Evolutionary conservation across 2,329 filamentous ascomycete genomes (phyloP).

Genomic region (Annulohypoxylon truncatum): DNA sequence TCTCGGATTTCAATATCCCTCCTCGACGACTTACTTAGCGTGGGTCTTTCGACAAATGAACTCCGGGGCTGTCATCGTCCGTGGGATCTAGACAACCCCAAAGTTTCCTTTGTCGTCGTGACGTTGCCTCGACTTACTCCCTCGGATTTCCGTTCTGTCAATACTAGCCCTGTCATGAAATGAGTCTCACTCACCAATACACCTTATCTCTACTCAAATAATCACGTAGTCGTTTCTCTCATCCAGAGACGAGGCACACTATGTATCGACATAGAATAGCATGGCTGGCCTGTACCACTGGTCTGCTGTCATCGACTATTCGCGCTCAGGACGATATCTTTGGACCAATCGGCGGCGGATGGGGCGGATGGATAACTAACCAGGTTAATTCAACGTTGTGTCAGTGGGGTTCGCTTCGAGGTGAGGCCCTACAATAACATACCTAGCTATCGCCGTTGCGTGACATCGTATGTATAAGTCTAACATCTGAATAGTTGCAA

Average conservation of each 20-base stretch:
- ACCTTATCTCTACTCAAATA: slow-evolving; percentile 19
- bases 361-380: slow-evolving; percentile 59
- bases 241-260: slow-evolving; percentile 31
- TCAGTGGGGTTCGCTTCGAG: slow-evolving; percentile 61
- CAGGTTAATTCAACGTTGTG: slow-evolving; percentile 71
- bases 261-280: slow-evolving; percentile 49
- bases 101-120: slow-evolving; percentile 36
- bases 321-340: slow-evolving; percentile 56
- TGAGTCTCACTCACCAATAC: slow-evolving; percentile 37
- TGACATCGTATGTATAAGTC: slow-evolving; percentile 36
- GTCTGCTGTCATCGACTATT: slow-evolving; percentile 46
- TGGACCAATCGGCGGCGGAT: not conserved
- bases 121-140: slow-evolving; percentile 33
- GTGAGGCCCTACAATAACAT: slow-evolving; percentile 47
- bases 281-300: slow-evolving; percentile 46
- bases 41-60: slow-evolving; percentile 33
- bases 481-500: slow-evolving; percentile 57
- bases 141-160: slow-evolving; percentile 15
- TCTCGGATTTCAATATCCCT: slow-evolving; percentile 37
- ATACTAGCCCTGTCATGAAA: slow-evolving; percentile 39
- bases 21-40: slow-evolving; percentile 22
- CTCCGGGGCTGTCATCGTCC: slow-evolving; percentile 27
- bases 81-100: slow-evolving; percentile 33
- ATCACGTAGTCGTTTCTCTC: slow-evolving; percentile 26
- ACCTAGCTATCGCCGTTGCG: slow-evolving; percentile 37